Base-by-base conservation (phyloP, 352 stramenopile species). In the Phytophthora parvispora region DNA sequence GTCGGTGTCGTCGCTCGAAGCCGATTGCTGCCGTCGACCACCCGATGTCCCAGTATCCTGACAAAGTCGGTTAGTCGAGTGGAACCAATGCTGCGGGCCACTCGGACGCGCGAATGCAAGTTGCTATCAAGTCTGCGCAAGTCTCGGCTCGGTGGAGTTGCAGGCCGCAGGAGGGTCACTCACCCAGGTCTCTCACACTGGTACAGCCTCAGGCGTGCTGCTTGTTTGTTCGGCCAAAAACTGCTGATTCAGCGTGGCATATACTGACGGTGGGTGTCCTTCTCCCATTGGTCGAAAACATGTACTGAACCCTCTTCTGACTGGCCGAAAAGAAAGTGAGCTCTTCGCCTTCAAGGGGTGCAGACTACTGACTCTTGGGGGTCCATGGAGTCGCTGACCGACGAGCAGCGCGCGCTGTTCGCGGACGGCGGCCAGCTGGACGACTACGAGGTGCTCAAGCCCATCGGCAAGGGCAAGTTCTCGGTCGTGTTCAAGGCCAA, bases 391-490 rank as follows among this genome's bases (percentile, higher is more conserved):
- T 83, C 80, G 63, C 78, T 95, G 63, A 93, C 83, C n/a, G 72
- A 84, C 8, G 74, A 87, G 60, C 86, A 95, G 72, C 82, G 83
- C 40, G 80, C 78, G 40, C 71, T 96, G 32, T 95, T 96, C 69
- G 73, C 50, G 3, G 28, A 64, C 6, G 83, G 86, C 13, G 84
- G 84, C 29, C 74, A 78, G 28, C 68, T 95, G 34, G 63, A 76
- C 34, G 87, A 96, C 73, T 95, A 95, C 36, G 85, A 94, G 8
- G 88, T 95, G 77, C 69, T 93, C n/a, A 91, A 92, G 62, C 91
- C 87, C 24, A 97, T 98, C 38, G 94, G 91, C 31, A 98, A 97
- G 63, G 94, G 93, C 49, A 98, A 98, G 73, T 98, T 98, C 73
- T 97, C 93, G 6, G 80, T 98, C 40, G 94, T 98, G 24, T 97